Conservation (phyloP, 306 rosid genomes). For the Begonia peltatifolia region DNA sequence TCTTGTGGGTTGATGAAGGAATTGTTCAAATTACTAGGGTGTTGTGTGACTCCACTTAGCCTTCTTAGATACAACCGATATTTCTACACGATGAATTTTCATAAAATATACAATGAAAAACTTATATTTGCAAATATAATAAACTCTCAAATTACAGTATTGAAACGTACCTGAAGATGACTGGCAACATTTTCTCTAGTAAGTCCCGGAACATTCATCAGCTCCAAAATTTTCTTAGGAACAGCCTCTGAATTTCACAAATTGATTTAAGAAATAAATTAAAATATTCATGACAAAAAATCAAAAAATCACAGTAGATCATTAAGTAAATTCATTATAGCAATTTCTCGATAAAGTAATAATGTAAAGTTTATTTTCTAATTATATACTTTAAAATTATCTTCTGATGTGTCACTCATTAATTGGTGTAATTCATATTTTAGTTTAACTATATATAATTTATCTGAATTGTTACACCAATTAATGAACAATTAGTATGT, state of each 20-base stretch:
- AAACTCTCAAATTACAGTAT: neutral
- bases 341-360: no score
- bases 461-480: no score
- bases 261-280: constrained; percentile 2
- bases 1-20: constrained; percentile 66
- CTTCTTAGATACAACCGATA: constrained; percentile 90
- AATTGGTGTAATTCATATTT: no score
- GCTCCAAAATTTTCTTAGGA: constrained; percentile 90
- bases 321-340: neutral
- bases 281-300: neutral
- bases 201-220: constrained; percentile 98
- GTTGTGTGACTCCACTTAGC: constrained; percentile 76
- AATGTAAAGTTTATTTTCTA: no score
- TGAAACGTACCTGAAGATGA: constrained; percentile 74
- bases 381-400: no score
- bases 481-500: no score
- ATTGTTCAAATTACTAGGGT: constrained; percentile 46
- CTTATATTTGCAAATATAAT: neutral
- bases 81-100: constrained; percentile 39
- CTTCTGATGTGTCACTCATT: no score
- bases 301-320: neutral
- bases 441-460: no score
- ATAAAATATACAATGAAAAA: neutral
- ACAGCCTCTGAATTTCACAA: constrained; percentile 65
- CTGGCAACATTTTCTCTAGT: constrained; percentile 98